phyloP scores from a whole-genome alignment of 495 filamentous ascomycete species.

The Tuber umbilicatum region DNA sequence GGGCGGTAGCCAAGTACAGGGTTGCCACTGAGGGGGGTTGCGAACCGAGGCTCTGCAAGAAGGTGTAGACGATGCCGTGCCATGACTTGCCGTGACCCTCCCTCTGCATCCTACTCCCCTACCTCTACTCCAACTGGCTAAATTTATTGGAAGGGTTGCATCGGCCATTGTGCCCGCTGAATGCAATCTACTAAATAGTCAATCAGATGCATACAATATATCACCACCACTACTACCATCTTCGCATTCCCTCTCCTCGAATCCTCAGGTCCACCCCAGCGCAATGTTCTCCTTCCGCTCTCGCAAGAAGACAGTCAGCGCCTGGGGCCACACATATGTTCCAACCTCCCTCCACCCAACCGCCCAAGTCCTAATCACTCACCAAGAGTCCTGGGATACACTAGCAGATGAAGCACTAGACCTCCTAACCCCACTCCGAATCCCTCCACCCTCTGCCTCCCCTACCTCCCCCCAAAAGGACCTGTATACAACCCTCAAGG shows the following conservation, averaged over 20 bases:
- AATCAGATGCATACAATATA: not conserved
- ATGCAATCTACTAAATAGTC: not conserved
- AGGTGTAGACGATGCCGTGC: not conserved
- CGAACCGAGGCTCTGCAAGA: not conserved
- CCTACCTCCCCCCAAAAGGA: conserved; percentile 46
- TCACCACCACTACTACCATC: not conserved
- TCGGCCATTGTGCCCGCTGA: not conserved
- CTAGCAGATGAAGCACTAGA: conserved; percentile 61
- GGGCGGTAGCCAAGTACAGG: not conserved
- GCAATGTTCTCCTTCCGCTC: not conserved
- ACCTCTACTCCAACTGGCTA: not conserved
- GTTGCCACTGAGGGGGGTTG: not conserved
- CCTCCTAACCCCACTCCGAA: conserved; percentile 51
- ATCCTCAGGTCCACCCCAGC: not conserved
- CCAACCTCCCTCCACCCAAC: conserved; percentile 63
- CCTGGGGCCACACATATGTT: conserved; percentile 65
- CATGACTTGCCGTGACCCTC: not conserved
- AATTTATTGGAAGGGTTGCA: not conserved
- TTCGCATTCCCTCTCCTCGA: not conserved
- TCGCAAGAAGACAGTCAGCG: conserved; percentile 14
- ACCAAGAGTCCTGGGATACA: conserved; percentile 61
- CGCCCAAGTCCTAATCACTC: conserved; percentile 52
- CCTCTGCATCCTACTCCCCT: not conserved
- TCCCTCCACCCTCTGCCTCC: conserved; percentile 11
- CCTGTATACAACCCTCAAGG: conserved; percentile 55